Base-by-base conservation (phyloP, 371 early-diverging fungal species). In the Mucor racemosus region DNA sequence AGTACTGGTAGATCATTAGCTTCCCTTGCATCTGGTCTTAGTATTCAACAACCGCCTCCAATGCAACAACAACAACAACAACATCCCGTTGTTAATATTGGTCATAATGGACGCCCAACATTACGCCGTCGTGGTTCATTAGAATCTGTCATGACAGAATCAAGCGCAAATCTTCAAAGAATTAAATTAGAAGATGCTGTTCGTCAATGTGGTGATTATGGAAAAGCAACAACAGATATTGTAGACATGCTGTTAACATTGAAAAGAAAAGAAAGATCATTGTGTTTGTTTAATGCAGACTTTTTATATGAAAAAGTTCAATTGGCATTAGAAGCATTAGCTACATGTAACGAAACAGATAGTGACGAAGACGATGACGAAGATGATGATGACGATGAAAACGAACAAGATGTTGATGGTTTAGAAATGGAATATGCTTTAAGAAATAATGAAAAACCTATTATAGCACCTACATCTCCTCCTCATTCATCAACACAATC, bases 191-290 rank as follows among this genome's bases (percentile, higher is more conserved):
- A 68, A 40, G 73, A 76, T 7, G 84, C 81, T 21, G 82, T 85
- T 7, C 55, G 71, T 33, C 65, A 66, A 17, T 72, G 78, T 40
- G 80, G 80, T 38, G 73, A 77, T 44, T 78, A 76, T 54, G 75
- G 75, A 7, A 76, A 76, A 8, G 48, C 66, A 2, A 53, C 64
- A 0, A 41, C 58, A 2, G 86, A 85, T 64, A 84, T 84, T 53
- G 81, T 85, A 1, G 86, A 85, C 11, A 75, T 85, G 76, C 53
- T 85, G 6, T 41, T 85, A 50, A 80, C 83, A 5, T 68, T 85
- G 35, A 81, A 78, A 55, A 58, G 75, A 38, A 83, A 82, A 54
- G 85, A 85, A 54, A 65, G 83, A 17, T 76, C 82, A 0, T 41
- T 81, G 8, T 85, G 85, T 63, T 38, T 38, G 38, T 38, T 85